Percentiles rank a stretch among this genome's conserved stretches.
phyloP scores from a whole-genome alignment of 768 basidiomycete genomes.

The Leccinum sublutescens region DNA sequence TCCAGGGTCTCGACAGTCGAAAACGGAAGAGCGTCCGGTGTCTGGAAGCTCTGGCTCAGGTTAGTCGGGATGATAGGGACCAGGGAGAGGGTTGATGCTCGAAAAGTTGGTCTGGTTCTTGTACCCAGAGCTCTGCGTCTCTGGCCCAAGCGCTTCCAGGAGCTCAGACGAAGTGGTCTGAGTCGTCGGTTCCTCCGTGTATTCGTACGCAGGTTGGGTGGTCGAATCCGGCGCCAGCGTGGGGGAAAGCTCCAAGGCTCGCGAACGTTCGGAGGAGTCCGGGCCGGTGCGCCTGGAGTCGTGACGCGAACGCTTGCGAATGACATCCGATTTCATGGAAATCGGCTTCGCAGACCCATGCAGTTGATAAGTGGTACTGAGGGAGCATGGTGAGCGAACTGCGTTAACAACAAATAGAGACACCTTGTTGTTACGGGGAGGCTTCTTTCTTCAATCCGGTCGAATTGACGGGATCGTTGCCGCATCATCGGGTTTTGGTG shows the following conservation, averaged over 20 bases:
- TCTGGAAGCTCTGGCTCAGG: neutral
- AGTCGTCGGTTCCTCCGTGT: slow-evolving; percentile 43
- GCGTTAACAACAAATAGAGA: too few relatives aligned
- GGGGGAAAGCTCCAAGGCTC: slow-evolving; percentile 48
- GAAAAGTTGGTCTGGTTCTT: too few relatives aligned
- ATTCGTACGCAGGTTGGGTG: slow-evolving; percentile 29
- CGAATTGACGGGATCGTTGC: too few relatives aligned
- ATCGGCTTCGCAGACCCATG: slow-evolving; percentile 85
- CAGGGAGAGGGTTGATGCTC: too few relatives aligned
- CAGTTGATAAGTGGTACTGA: slow-evolving; percentile 41
- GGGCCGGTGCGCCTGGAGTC: slow-evolving; percentile 63
- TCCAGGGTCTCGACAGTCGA: slow-evolving; percentile 47
- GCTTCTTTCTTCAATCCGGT: too few relatives aligned
- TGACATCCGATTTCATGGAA: slow-evolving; percentile 89
- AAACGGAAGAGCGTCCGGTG: slow-evolving; percentile 53
- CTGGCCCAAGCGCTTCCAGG: slow-evolving; percentile 43
- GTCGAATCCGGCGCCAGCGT: neutral
- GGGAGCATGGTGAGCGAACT: too few relatives aligned
- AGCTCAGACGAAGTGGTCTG: slow-evolving; percentile 50
- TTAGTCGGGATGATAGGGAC: too few relatives aligned
- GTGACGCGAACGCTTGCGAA: slow-evolving; percentile 82
- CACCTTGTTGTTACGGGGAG: too few relatives aligned
- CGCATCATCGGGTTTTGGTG: too few relatives aligned
- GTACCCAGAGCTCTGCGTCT: slow-evolving; percentile 23
- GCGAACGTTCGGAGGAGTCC: slow-evolving; percentile 61